A percentile compares a stretch with the other conserved stretches of the same genome.
Evolutionary conservation across 768 basidiomycete species (phyloP).

Genomic region (Pulveroboletus sp.): DNA sequence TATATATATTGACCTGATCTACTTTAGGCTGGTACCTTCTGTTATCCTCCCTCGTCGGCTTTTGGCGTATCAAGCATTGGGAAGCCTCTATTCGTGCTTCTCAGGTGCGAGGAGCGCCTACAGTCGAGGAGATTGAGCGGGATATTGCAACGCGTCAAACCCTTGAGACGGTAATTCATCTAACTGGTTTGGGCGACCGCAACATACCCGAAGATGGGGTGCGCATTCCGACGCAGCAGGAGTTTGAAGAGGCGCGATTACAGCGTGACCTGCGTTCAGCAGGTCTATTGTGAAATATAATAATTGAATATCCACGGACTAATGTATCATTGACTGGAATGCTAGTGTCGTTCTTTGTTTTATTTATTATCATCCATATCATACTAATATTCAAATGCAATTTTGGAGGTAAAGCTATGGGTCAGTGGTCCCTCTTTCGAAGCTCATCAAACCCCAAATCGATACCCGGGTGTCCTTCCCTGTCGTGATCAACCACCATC

Average conservation of each 20-base stretch:
- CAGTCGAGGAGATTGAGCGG: conserved; percentile 45
- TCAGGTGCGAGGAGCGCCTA: conserved; percentile 20
- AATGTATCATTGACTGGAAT: conserved; percentile 9
- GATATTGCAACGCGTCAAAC: conserved; percentile 51
- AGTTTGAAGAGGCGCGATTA: conserved; percentile 44
- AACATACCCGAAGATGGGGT: conserved; percentile 1
- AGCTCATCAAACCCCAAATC: conserved; percentile 51
- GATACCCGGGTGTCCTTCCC: conserved; percentile 69
- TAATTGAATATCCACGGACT: not conserved
- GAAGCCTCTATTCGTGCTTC: conserved; percentile 63
- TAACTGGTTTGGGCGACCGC: conserved; percentile 32
- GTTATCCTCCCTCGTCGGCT: conserved; percentile 78
- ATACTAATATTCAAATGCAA: conserved; percentile 4
- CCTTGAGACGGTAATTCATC: conserved; percentile 51
- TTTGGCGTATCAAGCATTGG: conserved; percentile 84
- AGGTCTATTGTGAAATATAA: conserved; percentile 43
- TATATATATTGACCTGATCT: not conserved
- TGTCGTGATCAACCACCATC: conserved; percentile 63
- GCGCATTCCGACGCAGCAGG: conserved; percentile 28
- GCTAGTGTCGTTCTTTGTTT: not conserved
- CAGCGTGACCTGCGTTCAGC: conserved; percentile 50
- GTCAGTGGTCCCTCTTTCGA: not conserved
- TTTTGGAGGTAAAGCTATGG: not conserved
- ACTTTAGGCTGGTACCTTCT: conserved; percentile 86
- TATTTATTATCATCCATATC: conserved; percentile 17